A percentile compares a stretch with the other conserved stretches of the same genome.
These are phyloP conservation scores for Fusarium chaquense DNA, from an alignment of 2,329 filamentous ascomycete genomes.

Conservation along the genomic window DNA sequence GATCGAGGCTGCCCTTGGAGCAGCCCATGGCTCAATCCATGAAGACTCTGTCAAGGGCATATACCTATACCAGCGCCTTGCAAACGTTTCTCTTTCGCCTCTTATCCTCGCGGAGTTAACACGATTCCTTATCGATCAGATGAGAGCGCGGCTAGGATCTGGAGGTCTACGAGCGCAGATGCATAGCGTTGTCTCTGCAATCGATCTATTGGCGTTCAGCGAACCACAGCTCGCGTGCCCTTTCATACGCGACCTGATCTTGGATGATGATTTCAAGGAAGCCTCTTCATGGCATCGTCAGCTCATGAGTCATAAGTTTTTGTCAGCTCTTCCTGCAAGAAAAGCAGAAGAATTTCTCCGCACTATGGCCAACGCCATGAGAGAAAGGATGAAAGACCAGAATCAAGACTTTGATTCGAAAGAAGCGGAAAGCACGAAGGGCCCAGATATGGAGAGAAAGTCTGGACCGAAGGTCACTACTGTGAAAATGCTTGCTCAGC, in stretches of 20 bases:
- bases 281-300: constrained; percentile 52
- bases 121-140: constrained; percentile 35
- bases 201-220: constrained; percentile 43
- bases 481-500: constrained; percentile 54
- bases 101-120: constrained; percentile 35
- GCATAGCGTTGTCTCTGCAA: constrained; percentile 25
- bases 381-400: constrained; percentile 47
- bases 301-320: constrained; percentile 46
- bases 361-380: constrained; percentile 46
- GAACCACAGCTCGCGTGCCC: constrained; percentile 50
- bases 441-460: constrained; percentile 1
- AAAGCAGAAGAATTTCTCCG: constrained; percentile 47
- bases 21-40: background rate
- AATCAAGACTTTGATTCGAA: constrained; percentile 22
- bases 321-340: constrained; percentile 46
- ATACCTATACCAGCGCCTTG: constrained; percentile 29
- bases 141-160: constrained; percentile 26
- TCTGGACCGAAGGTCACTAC: constrained; percentile 50
- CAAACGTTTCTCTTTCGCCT: background rate
- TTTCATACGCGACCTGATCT: constrained; percentile 48
- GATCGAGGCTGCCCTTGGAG: constrained; percentile 33
- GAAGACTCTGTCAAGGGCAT: constrained; percentile 13
- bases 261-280: constrained; percentile 42
- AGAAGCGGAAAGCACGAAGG: background rate
- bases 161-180: constrained; percentile 33